Percentiles rank a stretch among this genome's conserved stretches.
These are phyloP conservation scores for Nothophytophthora sp. DNA, from an alignment of 352 stramenopile species.

Conservation along the genomic window DNA sequence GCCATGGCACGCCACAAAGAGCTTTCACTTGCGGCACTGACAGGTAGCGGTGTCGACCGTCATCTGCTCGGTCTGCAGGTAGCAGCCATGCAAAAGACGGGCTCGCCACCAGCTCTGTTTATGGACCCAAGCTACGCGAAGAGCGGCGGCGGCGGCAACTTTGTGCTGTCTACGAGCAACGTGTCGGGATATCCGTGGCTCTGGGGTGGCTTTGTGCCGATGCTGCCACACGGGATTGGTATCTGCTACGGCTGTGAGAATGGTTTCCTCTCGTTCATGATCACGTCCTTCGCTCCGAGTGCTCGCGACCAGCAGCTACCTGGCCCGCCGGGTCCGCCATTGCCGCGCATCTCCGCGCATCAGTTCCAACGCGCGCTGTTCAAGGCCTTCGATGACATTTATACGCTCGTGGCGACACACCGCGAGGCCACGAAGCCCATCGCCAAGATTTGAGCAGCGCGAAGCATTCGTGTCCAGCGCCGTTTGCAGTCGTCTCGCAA, in stretches of 20 bases:
- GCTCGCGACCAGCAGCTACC: slow-evolving; percentile 13
- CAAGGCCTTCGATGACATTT: slow-evolving; percentile 62
- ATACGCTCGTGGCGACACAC: slow-evolving; percentile 28
- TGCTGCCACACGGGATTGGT: slow-evolving; percentile 90
- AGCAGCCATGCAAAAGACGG: slow-evolving; percentile 69
- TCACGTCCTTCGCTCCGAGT: slow-evolving; percentile 80
- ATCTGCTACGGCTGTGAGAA: slow-evolving; percentile 93
- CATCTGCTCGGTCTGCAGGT: slow-evolving; percentile 94
- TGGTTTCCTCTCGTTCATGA: slow-evolving; percentile 91
- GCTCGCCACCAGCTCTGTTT: slow-evolving; percentile 76
- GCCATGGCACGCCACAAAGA: slow-evolving; percentile 88
- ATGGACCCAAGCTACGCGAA: slow-evolving; percentile 81
- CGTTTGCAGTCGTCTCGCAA: too few species aligned
- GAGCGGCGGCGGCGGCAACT: slow-evolving; percentile 85
- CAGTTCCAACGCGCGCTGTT: slow-evolving; percentile 54
- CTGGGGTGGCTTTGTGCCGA: slow-evolving; percentile 94
- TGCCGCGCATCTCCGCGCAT: slow-evolving; percentile 33
- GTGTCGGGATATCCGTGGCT: slow-evolving; percentile 95
- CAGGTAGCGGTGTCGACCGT: slow-evolving; percentile 85
- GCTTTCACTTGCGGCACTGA: slow-evolving; percentile 74
- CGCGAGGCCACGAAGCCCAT: slow-evolving; percentile 1
- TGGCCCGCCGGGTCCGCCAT: not conserved
- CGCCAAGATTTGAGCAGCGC: slow-evolving; percentile 18
- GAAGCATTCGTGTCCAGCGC: too few species aligned
- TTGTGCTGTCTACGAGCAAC: slow-evolving; percentile 95